Conservation (phyloP, 176 grass and related monocot genomes). For the Saccharum officinarum region DNA sequence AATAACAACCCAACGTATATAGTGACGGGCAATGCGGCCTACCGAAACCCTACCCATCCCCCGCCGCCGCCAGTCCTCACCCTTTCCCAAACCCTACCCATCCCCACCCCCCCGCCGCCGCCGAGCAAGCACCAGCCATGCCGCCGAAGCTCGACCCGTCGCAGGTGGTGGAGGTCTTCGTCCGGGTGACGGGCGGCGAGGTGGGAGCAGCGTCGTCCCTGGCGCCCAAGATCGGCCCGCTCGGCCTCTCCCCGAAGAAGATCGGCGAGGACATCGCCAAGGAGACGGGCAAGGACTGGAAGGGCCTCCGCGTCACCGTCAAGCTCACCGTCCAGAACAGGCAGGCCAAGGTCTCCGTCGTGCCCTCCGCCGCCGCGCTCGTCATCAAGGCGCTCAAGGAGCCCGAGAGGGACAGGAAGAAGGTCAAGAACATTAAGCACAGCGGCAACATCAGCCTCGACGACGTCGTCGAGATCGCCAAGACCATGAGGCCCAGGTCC, state of each 20-base stretch:
- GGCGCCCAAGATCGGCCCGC: constrained; percentile 85
- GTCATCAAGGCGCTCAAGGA: constrained; percentile 90
- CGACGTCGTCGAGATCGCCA: constrained; percentile 74
- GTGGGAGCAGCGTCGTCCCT: constrained; percentile 86
- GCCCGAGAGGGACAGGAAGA: constrained; percentile 81
- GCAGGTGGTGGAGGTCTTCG: constrained; percentile 87
- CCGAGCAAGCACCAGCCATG: constrained; percentile 38
- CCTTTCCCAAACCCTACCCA: background rate
- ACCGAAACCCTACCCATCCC: background rate
- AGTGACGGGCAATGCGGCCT: background rate
- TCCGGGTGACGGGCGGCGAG: constrained; percentile 90
- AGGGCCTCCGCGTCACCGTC: constrained; percentile 91
- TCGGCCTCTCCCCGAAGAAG: constrained; percentile 96
- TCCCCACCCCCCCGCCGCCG: background rate
- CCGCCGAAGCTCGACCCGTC: constrained; percentile 82
- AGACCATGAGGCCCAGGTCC: constrained; percentile 59
- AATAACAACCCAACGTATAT: background rate
- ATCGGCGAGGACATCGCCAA: constrained; percentile 96
- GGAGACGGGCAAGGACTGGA: constrained; percentile 97
- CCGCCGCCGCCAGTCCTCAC: background rate
- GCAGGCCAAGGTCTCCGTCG: constrained; percentile 92
- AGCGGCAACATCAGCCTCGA: constrained; percentile 79
- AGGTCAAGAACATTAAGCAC: constrained; percentile 83
- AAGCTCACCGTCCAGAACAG: constrained; percentile 95
- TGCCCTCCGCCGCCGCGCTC: constrained; percentile 79